Evolutionary conservation across 805 yeast genomes (phyloP).

Genomic region (Blastobotrys parvus): DNA sequence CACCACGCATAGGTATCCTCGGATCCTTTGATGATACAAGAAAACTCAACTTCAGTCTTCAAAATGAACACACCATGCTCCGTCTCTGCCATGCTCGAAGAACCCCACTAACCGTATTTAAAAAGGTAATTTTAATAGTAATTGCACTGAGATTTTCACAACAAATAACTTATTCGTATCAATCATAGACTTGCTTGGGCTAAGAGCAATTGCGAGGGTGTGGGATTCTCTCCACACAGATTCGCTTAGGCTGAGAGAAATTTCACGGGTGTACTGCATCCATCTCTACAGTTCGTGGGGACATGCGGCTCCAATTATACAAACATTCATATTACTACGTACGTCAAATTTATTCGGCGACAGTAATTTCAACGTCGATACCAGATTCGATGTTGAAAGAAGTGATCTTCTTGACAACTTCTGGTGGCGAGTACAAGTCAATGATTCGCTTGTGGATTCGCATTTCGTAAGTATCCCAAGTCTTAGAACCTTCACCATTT

Average conservation of each 20-base stretch:
- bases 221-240: no score
- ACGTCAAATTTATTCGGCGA: constrained; percentile 24
- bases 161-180: no score
- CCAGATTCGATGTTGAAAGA: constrained; percentile 98
- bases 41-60: constrained; percentile 28
- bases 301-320: no score
- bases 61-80: no score
- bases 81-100: no score
- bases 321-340: background rate
- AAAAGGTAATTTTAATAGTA: no score
- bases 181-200: no score
- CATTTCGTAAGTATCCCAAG: constrained; percentile 99
- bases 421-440: constrained; percentile 95
- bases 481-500: constrained; percentile 99
- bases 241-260: no score
- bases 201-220: no score
- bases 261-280: no score
- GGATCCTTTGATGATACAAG: constrained; percentile 20
- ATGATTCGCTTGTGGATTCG: constrained; percentile 99
- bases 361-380: constrained; percentile 68
- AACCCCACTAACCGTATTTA: background rate
- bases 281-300: no score
- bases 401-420: constrained; percentile 88
- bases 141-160: no score
- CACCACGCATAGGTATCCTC: constrained; percentile 22